Evolutionary conservation across 306 rosid genomes (phyloP).

Genomic region (Prunus armeniaca): DNA sequence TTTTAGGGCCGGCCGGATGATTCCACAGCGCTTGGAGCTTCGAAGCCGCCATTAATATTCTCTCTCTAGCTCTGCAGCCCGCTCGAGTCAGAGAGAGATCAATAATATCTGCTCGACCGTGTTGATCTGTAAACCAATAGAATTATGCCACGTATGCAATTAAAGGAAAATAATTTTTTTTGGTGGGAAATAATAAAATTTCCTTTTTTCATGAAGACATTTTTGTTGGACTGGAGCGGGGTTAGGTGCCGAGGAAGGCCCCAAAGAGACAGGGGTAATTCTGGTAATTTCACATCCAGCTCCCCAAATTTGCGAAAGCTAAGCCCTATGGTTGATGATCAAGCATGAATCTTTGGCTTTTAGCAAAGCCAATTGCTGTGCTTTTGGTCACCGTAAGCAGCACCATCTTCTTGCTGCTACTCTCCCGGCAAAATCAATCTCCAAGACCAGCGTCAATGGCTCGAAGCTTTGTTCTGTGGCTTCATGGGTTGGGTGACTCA

Average conservation of each 20-base stretch:
- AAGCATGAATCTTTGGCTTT: slow-evolving; percentile 34
- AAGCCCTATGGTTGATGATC: slow-evolving; percentile 17
- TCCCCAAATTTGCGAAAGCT: not conserved
- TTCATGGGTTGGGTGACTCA: slow-evolving; percentile 86
- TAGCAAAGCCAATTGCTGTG: slow-evolving; percentile 31
- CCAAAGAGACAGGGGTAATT: not conserved
- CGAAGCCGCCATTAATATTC: slow-evolving; percentile 67
- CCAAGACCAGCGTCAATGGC: slow-evolving; percentile 44
- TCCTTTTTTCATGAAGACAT: too few relatives aligned
- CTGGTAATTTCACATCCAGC: not conserved
- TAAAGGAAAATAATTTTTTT: not conserved
- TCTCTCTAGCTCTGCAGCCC: not conserved
- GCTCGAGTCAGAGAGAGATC: not conserved
- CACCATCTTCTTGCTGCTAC: slow-evolving; percentile 28
- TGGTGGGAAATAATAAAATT: too few relatives aligned
- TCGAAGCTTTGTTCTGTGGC: slow-evolving; percentile 81
- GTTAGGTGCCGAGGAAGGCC: too few relatives aligned
- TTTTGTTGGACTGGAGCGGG: too few relatives aligned
- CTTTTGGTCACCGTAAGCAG: slow-evolving; percentile 27
- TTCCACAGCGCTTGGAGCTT: slow-evolving; percentile 92
- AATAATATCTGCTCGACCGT: not conserved
- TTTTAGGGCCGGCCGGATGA: slow-evolving; percentile 98
- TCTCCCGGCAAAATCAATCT: slow-evolving; percentile 17
- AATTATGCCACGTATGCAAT: not conserved
- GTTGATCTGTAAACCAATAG: not conserved